Percentiles rank a stretch among this genome's conserved stretches.
These are phyloP conservation scores for Penicillium expansum DNA, from an alignment of 2,329 filamentous ascomycete species.

Conservation along the genomic window DNA sequence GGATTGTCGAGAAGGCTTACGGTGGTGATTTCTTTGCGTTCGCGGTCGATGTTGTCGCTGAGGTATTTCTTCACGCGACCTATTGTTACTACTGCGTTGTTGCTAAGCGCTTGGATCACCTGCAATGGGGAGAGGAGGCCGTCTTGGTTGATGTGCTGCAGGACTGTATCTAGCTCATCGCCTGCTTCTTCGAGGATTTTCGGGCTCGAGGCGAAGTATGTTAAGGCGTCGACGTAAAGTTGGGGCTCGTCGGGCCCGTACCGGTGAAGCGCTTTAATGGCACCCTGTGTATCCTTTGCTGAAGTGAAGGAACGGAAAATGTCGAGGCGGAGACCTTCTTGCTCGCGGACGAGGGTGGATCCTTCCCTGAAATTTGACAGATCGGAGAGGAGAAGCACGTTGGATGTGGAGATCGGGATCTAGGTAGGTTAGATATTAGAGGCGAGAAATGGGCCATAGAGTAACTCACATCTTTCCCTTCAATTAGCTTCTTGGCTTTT, in stretches of 20 bases:
- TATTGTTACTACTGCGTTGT: constrained; percentile 86
- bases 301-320: constrained; percentile 96
- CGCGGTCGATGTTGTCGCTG: constrained; percentile 79
- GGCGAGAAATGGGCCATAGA: not conserved
- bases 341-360: constrained; percentile 87
- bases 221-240: constrained; percentile 85
- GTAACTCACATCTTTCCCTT: constrained; percentile 63
- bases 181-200: constrained; percentile 81
- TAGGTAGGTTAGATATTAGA: constrained; percentile 22
- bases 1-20: constrained; percentile 28
- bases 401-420: constrained; percentile 86
- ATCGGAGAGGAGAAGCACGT: constrained; percentile 88
- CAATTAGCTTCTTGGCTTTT: constrained; percentile 86
- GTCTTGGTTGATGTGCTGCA: constrained; percentile 84
- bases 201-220: constrained; percentile 87
- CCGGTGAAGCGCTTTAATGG: constrained; percentile 83
- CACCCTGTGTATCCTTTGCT: constrained; percentile 84
- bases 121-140: constrained; percentile 93
- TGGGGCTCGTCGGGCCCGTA: constrained; percentile 90
- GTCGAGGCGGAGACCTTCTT: constrained; percentile 86
- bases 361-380: constrained; percentile 86
- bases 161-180: constrained; percentile 74
- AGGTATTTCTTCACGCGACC: constrained; percentile 95
- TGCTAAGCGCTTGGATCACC: constrained; percentile 85
- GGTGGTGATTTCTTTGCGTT: constrained; percentile 78